Base-by-base conservation (phyloP, 1,139 yeast genomes). In the Candida smagusa region DNA sequence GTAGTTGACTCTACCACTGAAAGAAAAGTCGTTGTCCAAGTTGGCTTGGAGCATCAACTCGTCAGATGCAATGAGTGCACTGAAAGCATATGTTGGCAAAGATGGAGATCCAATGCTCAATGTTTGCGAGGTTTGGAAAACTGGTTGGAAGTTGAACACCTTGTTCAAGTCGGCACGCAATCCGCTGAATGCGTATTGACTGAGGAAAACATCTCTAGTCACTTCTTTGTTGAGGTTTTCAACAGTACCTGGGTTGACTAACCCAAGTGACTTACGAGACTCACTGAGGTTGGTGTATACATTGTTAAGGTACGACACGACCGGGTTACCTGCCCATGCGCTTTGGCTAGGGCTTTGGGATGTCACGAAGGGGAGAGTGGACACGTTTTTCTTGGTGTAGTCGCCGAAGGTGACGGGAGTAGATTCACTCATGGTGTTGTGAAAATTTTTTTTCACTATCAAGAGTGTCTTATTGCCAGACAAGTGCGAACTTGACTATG, bases 51-150 rank as follows among this genome's bases (percentile, higher is more conserved):
- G 75, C 57, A 92, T 84, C 56, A 82, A 74, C 55, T 80, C 79
- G 58, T 92, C 97, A 41, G 87, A 82, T 47, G 95, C 97, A 62
- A 82, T 89, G 52, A 92, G 75, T 28, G 96, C 94, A 42, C 90
- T 81, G 62, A 92, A 86, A 28, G 96, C 94, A 62, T 92, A 92
- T 45, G 95, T 84, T 40, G 97, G 96, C 65, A 88, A 75, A 39
- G 82, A 81, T 45, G 81, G 81, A 40, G 95, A 85, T 31, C 98
- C 98, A 52, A 87, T 71, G 36, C 95, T 77, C 60, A 94, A 85
- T 41, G 97, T 84, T 64, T 94, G 98, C 45, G 96, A 85, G 44
- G 95, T 86, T 74, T 94, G 98, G 84, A 94, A 92, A 42, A 90
- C 95, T 43, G 98, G 97, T 63, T 83, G 81, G 77, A 90, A 77